phyloP scores from a whole-genome alignment of 1,139 yeast genomes.

The Yamadazyma diddensiae region DNA sequence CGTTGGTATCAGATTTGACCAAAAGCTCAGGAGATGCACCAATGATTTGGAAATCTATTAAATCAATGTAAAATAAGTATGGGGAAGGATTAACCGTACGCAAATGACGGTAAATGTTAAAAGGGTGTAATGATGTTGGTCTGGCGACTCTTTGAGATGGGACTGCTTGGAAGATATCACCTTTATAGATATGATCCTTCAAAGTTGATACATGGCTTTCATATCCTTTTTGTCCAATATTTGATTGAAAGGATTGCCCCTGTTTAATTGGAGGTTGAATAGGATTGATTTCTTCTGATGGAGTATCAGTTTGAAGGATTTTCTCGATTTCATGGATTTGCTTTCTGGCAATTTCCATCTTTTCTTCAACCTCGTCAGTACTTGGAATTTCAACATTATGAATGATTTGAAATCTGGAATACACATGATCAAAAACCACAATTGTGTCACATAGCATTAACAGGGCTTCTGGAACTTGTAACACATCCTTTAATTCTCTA shows the following conservation, averaged over 20 bases:
- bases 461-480: slow-evolving; percentile 85
- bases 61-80: slow-evolving; percentile 88
- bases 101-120: slow-evolving; percentile 90
- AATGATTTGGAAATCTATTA: slow-evolving; percentile 85
- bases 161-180: slow-evolving; percentile 96
- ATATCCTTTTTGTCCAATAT: slow-evolving; percentile 91
- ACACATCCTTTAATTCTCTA: slow-evolving; percentile 70
- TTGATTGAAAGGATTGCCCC: slow-evolving; percentile 71
- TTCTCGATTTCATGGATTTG: slow-evolving; percentile 59
- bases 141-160: slow-evolving; percentile 96
- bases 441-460: slow-evolving; percentile 89
- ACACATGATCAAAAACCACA: slow-evolving; percentile 91
- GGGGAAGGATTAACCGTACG: slow-evolving; percentile 98
- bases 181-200: slow-evolving; percentile 78
- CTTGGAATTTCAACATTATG: slow-evolving; percentile 63
- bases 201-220: slow-evolving; percentile 73
- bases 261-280: slow-evolving; percentile 68
- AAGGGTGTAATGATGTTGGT: slow-evolving; percentile 93
- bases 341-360: slow-evolving; percentile 53
- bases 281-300: slow-evolving; percentile 34
- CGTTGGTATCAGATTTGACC: slow-evolving; percentile 72
- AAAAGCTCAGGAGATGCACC: slow-evolving; percentile 97
- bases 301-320: slow-evolving; percentile 40
- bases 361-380: slow-evolving; percentile 36
- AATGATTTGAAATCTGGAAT: slow-evolving; percentile 85